These are phyloP conservation scores for Conoideocrella luteorostrata DNA, from an alignment of 2,329 filamentous ascomycete species.

Conservation along the genomic window DNA sequence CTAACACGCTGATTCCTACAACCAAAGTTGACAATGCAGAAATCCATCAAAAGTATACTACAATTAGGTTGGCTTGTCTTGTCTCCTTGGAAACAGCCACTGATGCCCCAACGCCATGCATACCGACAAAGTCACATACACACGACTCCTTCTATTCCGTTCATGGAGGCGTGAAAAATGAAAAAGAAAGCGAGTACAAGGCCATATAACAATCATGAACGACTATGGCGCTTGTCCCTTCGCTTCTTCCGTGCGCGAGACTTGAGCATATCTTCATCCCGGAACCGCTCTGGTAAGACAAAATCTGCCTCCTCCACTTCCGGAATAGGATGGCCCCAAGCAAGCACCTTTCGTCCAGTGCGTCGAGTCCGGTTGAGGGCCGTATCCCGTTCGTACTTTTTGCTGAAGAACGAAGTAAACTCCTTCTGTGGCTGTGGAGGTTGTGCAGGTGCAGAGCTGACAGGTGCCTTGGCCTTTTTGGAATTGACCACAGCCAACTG, in stretches of 20 bases:
- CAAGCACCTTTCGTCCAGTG: constrained; percentile 61
- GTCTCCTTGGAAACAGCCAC: background rate
- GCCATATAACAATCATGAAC: constrained; percentile 21
- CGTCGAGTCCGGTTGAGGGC: constrained; percentile 69
- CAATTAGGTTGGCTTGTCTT: background rate
- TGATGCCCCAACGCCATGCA: constrained; percentile 8
- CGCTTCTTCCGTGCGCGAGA: constrained; percentile 58
- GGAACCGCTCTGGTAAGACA: constrained; percentile 60
- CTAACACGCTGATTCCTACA: background rate
- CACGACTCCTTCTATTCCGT: background rate
- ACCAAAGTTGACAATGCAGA: background rate
- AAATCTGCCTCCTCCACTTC: constrained; percentile 69
- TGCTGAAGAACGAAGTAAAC: constrained; percentile 82
- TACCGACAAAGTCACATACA: background rate
- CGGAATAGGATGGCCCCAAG: constrained; percentile 77
- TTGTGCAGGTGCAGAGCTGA: constrained; percentile 20
- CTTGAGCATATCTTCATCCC: constrained; percentile 49
- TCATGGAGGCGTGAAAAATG: background rate
- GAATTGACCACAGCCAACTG: constrained; percentile 31
- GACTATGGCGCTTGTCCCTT: constrained; percentile 49
- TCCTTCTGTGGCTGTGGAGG: constrained; percentile 44
- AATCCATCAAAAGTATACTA: background rate
- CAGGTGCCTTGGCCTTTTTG: constrained; percentile 23
- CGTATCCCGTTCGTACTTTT: constrained; percentile 71
- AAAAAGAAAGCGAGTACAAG: background rate